Evolutionary conservation across 176 grass and related monocot genomes (phyloP).

Genomic region (Avena sativa): DNA sequence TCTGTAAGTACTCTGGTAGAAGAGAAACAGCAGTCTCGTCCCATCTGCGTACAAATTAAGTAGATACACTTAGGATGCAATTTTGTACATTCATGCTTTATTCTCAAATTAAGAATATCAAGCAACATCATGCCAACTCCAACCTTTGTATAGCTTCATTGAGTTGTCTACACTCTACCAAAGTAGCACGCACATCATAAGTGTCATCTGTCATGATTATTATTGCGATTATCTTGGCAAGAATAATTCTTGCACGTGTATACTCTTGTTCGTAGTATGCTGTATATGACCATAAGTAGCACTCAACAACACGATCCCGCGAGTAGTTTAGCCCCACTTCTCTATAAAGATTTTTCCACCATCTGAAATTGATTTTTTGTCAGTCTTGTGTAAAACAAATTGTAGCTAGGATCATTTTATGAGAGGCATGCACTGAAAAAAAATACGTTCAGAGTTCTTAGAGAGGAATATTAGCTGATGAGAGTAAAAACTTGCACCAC

Average conservation of each 20-base stretch:
- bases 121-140: background rate
- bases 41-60: slow-evolving; percentile 42
- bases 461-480: background rate
- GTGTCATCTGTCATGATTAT: slow-evolving; percentile 51
- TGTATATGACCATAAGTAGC: slow-evolving; percentile 47
- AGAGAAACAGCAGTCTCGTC: slow-evolving; percentile 7
- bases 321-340: slow-evolving; percentile 41
- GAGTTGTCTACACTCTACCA: slow-evolving; percentile 43
- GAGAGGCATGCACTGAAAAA: background rate
- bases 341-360: slow-evolving; percentile 53
- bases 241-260: slow-evolving; percentile 45
- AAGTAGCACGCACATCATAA: slow-evolving; percentile 49
- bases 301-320: slow-evolving; percentile 47
- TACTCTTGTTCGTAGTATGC: slow-evolving; percentile 48
- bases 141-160: slow-evolving; percentile 57
- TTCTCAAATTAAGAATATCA: background rate
- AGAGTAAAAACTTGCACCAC: background rate
- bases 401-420: background rate
- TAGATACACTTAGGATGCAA: background rate
- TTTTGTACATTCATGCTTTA: background rate
- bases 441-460: background rate
- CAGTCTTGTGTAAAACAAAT: background rate
- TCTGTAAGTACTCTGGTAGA: slow-evolving; percentile 41
- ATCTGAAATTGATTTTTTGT: slow-evolving; percentile 37
- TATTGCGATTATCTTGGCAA: slow-evolving; percentile 44